Conservation (phyloP, 2,329 filamentous ascomycete species). For the Aurifilum marmelostoma region DNA sequence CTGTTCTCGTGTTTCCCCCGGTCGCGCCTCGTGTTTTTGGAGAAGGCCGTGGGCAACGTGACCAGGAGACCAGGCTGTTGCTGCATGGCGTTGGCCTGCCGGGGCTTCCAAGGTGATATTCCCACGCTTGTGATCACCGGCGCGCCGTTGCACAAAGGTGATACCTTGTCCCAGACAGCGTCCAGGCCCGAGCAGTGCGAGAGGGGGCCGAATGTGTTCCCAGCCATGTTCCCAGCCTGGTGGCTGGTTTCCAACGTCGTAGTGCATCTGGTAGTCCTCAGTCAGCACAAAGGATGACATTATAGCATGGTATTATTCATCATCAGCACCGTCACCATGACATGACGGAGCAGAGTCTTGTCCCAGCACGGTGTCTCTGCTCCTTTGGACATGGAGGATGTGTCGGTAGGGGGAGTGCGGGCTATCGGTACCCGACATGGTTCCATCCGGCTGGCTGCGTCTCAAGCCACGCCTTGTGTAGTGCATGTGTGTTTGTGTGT, state of each 20-base stretch:
- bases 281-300: background rate
- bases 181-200: background rate
- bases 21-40: background rate
- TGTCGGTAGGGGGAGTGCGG: background rate
- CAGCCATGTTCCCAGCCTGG: conserved; percentile 3
- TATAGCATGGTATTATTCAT: background rate
- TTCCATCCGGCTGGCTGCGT: conserved; percentile 1
- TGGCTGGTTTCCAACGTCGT: background rate
- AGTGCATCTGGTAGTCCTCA: background rate
- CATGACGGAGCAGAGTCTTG: no score
- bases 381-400: background rate
- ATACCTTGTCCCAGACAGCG: background rate
- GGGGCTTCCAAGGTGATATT: background rate
- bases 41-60: background rate
- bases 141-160: background rate
- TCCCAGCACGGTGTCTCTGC: background rate
- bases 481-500: background rate
- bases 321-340: background rate
- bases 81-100: background rate
- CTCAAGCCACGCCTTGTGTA: conserved; percentile 2
- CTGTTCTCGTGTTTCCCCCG: background rate
- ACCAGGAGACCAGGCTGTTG: background rate
- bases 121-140: background rate
- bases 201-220: background rate
- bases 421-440: conserved; percentile 3